phyloP scores from a whole-genome alignment of 768 basidiomycete species.

The Boletus rex-veris region DNA sequence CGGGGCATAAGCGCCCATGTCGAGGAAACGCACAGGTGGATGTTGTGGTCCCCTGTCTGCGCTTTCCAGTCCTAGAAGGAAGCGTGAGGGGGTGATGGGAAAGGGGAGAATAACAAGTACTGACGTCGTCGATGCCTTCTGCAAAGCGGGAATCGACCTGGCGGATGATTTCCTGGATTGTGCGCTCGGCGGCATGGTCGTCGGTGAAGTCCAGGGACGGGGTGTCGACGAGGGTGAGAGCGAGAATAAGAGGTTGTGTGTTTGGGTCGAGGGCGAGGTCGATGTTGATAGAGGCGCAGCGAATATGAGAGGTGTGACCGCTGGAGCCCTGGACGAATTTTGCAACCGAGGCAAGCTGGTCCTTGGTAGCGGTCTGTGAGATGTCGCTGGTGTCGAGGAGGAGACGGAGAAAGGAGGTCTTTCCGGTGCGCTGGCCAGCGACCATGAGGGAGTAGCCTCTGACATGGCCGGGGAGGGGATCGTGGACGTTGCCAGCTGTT shows the following conservation, averaged over 20 bases:
- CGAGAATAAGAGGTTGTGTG: conserved; percentile 46
- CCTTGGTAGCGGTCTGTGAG: conserved; percentile 57
- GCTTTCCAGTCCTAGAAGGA: conserved; percentile 64
- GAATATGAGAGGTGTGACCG: conserved; percentile 69
- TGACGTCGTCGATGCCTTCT: conserved; percentile 75
- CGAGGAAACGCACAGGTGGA: conserved; percentile 63
- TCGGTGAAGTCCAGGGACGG: conserved; percentile 76
- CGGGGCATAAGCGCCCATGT: conserved; percentile 30
- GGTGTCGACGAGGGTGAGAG: conserved; percentile 76
- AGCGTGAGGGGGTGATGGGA: conserved; percentile 17
- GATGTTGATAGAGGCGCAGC: conserved; percentile 69
- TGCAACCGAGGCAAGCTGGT: conserved; percentile 76
- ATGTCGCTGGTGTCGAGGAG: conserved; percentile 78
- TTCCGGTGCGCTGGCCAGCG: conserved; percentile 78
- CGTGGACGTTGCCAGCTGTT: conserved; percentile 26
- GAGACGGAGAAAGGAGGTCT: conserved; percentile 83
- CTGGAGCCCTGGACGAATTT: conserved; percentile 77
- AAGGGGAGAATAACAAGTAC: conserved; percentile 33
- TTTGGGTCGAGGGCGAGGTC: conserved; percentile 51
- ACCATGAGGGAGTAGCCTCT: conserved; percentile 68
- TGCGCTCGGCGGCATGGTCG: conserved; percentile 58
- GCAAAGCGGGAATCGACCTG: conserved; percentile 71
- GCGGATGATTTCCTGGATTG: conserved; percentile 62
- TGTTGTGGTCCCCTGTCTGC: conserved; percentile 67
- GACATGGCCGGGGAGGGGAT: conserved; percentile 24